Conservation (phyloP, 805 yeast genomes). For the Tetrapisispora phaffii region DNA sequence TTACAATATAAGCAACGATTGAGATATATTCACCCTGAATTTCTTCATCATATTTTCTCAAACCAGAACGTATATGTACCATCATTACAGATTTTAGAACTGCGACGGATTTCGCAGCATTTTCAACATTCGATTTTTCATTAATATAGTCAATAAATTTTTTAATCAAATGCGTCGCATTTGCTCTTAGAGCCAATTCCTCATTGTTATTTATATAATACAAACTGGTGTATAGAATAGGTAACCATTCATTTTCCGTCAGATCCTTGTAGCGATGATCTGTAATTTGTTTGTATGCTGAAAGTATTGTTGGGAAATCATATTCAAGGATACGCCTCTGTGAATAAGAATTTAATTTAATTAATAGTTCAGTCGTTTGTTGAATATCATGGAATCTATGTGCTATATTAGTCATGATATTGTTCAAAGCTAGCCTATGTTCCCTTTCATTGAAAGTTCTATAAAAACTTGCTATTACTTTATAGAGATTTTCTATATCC, state of each 20-base stretch:
- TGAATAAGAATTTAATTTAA: constrained; percentile 63
- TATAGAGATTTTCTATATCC: constrained; percentile 42
- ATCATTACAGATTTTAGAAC: constrained; percentile 46
- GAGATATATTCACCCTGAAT: constrained; percentile 64
- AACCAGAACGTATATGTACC: constrained; percentile 57
- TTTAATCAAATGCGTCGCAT: constrained; percentile 55
- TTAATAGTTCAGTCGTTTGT: constrained; percentile 42
- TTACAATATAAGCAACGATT: constrained; percentile 55
- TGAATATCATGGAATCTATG: constrained; percentile 35
- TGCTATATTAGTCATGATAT: constrained; percentile 52
- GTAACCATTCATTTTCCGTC: constrained; percentile 61
- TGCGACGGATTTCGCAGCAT: constrained; percentile 21
- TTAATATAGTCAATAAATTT: constrained; percentile 54
- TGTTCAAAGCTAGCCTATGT: constrained; percentile 53
- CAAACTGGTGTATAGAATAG: constrained; percentile 57
- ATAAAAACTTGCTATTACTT: constrained; percentile 47
- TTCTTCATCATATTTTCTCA: constrained; percentile 49
- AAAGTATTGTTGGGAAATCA: constrained; percentile 67
- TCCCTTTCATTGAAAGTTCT: constrained; percentile 46
- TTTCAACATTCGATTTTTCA: constrained; percentile 19
- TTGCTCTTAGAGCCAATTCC: constrained; percentile 72
- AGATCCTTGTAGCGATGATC: constrained; percentile 41
- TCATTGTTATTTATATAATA: constrained; percentile 66
- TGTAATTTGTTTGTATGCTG: constrained; percentile 55
- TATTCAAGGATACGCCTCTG: constrained; percentile 54